Evolutionary conservation across 1,284 basidiomycete species (phyloP), one percentile per base, ranked within the genome.

Genomic region (Tetrapyrgos nigripes): DNA sequence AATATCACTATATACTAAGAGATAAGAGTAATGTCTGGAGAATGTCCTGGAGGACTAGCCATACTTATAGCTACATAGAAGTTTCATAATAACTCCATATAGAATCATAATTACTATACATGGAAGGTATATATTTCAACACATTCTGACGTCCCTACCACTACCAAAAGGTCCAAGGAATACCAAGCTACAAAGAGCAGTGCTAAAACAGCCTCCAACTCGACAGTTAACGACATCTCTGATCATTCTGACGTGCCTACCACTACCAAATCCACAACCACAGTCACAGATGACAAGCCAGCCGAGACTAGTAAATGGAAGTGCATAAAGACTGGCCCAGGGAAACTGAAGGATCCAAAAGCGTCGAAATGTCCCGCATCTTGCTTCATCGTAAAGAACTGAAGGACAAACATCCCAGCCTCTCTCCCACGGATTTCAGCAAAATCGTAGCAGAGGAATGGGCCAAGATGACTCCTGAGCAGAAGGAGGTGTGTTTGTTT

Each of bases 291-390:
- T 21, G 76, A 77, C 29, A 77, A 73, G 24, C 83, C 79, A 4
- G 79, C 68, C 9, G 79, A 76, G 1, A 77, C 72, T 40, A 61
- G 63, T 40, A 82, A 80, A 63, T 79, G 79, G 52, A 87, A 82
- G 69, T 90, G 86, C 60, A 74, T 70, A 70, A 89, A 89, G 67
- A n/a, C n/a, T n/a, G n/a, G n/a, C n/a, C n/a, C n/a, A n/a, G n/a
- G n/a, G n/a, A 74, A 77, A 57, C 51, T 47, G 28, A 94, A 89
- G 73, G 96, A 99, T 72, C 95, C 95, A 33, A 91, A 95, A 73
- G 94, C 94, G 58, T 97, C 97, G 44, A 98, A 97, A 76, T 88
- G 95, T 17, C 95, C 97, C 27, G 85, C 96, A 21, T 94, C 94
- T 19, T 96, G 96, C 19, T 99, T 98, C 80, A 88, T 99, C 89